Conservation (phyloP, 352 stramenopile species). For the Pythium periplocum region DNA sequence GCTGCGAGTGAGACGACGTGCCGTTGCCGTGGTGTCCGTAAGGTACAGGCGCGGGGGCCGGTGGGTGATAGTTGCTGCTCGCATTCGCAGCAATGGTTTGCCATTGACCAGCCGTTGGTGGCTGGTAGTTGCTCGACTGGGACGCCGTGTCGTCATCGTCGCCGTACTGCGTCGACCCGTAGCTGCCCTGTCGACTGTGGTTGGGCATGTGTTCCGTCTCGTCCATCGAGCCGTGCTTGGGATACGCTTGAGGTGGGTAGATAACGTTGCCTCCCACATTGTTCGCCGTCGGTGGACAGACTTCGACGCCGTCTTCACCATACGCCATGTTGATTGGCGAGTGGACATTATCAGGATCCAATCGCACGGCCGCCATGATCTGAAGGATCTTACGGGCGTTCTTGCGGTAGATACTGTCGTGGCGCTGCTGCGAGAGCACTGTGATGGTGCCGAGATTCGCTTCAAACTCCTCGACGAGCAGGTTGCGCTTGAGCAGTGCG, state of each 20-base stretch:
- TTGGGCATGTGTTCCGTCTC: constrained; percentile 30
- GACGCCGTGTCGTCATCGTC: constrained; percentile 44
- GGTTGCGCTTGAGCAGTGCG: constrained; percentile 69
- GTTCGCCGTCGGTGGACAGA: constrained; percentile 61
- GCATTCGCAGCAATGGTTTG: constrained; percentile 2
- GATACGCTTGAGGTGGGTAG: background rate
- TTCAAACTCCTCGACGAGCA: constrained; percentile 78
- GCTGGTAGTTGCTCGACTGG: constrained; percentile 31
- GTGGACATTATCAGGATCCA: constrained; percentile 76
- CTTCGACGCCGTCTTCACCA: constrained; percentile 35
- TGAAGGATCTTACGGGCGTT: constrained; percentile 82
- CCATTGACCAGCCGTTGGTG: constrained; percentile 15
- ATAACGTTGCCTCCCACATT: constrained; percentile 21
- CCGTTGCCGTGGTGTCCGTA: too few relatives aligned
- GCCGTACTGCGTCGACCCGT: constrained; percentile 49
- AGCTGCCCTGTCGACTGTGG: constrained; percentile 37
- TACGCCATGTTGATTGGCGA: constrained; percentile 15
- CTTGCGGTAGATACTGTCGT: constrained; percentile 77
- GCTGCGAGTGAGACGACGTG: too few relatives aligned
- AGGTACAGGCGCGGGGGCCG: too few relatives aligned
- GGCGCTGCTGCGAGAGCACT: constrained; percentile 77
- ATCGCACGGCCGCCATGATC: constrained; percentile 68
- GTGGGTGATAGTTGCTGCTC: background rate
- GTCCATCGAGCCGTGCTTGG: constrained; percentile 10
- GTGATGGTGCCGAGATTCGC: constrained; percentile 74